Evolutionary conservation across 495 filamentous ascomycete genomes (phyloP).

Genomic region (Neurospora intermedia): DNA sequence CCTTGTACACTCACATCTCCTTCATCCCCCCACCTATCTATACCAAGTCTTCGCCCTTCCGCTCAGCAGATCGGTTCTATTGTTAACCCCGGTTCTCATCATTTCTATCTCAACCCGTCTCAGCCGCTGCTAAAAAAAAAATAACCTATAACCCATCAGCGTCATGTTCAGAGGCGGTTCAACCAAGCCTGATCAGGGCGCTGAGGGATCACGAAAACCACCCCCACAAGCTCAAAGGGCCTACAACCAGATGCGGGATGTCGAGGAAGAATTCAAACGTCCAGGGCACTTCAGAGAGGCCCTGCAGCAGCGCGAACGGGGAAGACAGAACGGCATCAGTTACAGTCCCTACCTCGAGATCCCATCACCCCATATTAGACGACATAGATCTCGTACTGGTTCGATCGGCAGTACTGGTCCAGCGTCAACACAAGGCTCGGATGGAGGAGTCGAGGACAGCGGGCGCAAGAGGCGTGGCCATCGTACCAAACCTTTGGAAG

Average conservation of each 20-base stretch:
- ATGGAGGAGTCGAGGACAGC: neutral
- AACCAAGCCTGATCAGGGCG: neutral
- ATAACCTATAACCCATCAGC: neutral
- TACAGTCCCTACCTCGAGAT: neutral
- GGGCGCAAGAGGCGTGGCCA: constrained; percentile 3
- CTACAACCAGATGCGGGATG: constrained; percentile 23
- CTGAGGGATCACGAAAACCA: neutral
- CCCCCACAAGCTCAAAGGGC: constrained; percentile 20
- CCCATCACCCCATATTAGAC: neutral
- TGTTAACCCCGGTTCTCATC: neutral
- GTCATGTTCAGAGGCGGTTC: neutral
- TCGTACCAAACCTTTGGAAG: constrained; percentile 12
- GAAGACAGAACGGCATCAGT: neutral
- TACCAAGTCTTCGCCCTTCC: neutral
- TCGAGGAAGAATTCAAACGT: constrained; percentile 10
- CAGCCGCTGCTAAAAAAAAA: neutral
- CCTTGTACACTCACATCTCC: neutral
- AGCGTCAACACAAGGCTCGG: neutral
- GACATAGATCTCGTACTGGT: neutral
- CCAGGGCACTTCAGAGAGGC: neutral
- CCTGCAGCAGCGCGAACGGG: neutral
- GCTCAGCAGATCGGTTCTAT: too few relatives aligned
- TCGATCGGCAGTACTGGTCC: neutral
- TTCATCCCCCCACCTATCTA: neutral
- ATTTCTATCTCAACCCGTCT: neutral